These are phyloP conservation scores for Fusarium temperatum DNA, from an alignment of 2,329 filamentous ascomycete genomes.

Conservation along the genomic window DNA sequence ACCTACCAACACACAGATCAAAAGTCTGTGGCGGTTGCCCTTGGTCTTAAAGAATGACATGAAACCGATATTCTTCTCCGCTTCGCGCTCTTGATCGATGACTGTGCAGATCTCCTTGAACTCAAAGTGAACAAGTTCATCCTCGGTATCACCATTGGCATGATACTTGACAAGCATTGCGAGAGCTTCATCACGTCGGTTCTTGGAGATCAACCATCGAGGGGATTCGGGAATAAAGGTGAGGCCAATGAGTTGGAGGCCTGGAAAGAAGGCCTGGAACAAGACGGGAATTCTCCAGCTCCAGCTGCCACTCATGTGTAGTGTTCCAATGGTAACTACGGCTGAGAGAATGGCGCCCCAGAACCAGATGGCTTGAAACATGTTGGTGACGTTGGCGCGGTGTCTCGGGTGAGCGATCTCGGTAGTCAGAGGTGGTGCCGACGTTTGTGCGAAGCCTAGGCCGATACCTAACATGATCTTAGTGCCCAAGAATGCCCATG, in stretches of 20 bases:
- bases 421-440: conserved; percentile 18
- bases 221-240: conserved; percentile 53
- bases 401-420: conserved; percentile 30
- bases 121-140: conserved; percentile 58
- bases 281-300: conserved; percentile 25
- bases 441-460: conserved; percentile 22
- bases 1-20: conserved; percentile 29
- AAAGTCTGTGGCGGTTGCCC: conserved; percentile 35
- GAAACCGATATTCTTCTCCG: conserved; percentile 51
- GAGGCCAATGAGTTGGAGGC: conserved; percentile 7
- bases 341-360: conserved; percentile 26
- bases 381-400: conserved; percentile 25
- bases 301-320: conserved; percentile 22
- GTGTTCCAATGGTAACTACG: conserved; percentile 18
- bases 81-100: conserved; percentile 52
- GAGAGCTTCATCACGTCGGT: conserved; percentile 55
- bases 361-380: conserved; percentile 33
- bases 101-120: conserved; percentile 61
- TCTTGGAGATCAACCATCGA: conserved; percentile 46
- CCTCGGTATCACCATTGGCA: conserved; percentile 55
- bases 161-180: conserved; percentile 59
- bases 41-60: conserved; percentile 51
- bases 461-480: conserved; percentile 29
- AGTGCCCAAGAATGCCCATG: conserved; percentile 15
- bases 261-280: conserved; percentile 14